Conservation (phyloP, 495 filamentous ascomycete genomes). For the Tetracladium setigerum region DNA sequence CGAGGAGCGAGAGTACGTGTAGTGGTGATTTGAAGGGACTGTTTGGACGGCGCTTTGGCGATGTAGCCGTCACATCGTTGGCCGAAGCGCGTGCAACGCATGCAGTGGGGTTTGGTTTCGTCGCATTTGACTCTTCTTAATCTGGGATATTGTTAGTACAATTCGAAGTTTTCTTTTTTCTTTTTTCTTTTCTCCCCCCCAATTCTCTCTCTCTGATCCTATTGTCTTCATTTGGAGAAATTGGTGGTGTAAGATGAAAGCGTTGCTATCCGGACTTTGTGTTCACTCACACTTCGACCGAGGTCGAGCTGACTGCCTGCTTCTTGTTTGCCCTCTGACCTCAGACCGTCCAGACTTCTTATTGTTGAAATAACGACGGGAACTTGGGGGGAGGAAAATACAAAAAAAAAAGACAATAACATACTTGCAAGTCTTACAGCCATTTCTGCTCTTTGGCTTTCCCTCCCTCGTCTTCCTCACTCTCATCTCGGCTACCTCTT, state of each 20-base stretch:
- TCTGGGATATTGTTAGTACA: conserved; percentile 5
- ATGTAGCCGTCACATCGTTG: conserved; percentile 48
- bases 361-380: background rate
- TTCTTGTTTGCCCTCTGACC: too few species aligned
- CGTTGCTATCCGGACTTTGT: background rate
- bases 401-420: conserved; percentile 5
- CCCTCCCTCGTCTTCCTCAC: conserved; percentile 19
- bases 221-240: too few species aligned
- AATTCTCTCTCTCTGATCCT: too few species aligned
- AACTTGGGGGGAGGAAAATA: background rate
- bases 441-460: conserved; percentile 19
- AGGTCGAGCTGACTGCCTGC: too few species aligned
- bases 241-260: too few species aligned
- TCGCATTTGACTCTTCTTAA: conserved; percentile 50
- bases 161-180: too few species aligned
- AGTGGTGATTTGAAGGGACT: background rate
- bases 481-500: conserved; percentile 4
- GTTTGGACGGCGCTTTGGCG: conserved; percentile 6
- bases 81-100: conserved; percentile 41
- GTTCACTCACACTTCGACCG: too few species aligned
- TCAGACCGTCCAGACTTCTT: background rate
- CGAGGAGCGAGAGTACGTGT: conserved; percentile 14
- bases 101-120: conserved; percentile 46
- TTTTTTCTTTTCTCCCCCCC: too few species aligned
- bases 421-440: conserved; percentile 23